A percentile compares a stretch with the other conserved stretches of the same genome.
Conservation (phyloP, 2,329 filamentous ascomycete species). For the Fusarium pseudoanthophilum region DNA sequence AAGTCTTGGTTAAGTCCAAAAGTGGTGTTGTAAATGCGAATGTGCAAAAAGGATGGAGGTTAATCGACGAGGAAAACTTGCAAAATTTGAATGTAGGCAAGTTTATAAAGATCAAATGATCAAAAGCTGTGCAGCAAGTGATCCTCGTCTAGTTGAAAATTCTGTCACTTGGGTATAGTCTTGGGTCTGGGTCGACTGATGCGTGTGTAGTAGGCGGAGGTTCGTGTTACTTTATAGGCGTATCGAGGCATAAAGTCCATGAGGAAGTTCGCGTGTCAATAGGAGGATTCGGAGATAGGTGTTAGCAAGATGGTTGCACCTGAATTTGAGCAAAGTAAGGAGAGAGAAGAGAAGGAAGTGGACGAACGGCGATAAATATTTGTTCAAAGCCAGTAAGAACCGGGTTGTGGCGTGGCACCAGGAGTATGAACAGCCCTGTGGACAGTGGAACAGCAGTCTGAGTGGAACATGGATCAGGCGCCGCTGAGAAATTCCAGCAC, state of each 20-base stretch:
- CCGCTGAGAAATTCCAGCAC: constrained; percentile 37
- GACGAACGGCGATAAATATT: constrained; percentile 36
- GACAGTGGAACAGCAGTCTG: constrained; percentile 17
- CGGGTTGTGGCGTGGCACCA: constrained; percentile 38
- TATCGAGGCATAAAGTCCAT: constrained; percentile 45
- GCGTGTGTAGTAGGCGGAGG: constrained; percentile 31
- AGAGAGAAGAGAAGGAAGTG: constrained; percentile 4
- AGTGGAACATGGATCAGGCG: constrained; percentile 17
- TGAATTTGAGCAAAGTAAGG: constrained; percentile 17
- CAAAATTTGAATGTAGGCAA: constrained; percentile 13
- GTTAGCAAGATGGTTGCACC: constrained; percentile 27
- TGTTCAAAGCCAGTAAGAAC: constrained; percentile 34
- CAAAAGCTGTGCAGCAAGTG: constrained; percentile 35
- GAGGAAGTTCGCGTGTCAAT: constrained; percentile 21
- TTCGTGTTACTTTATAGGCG: constrained; percentile 34
- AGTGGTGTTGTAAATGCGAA: neutral
- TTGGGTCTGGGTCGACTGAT: constrained; percentile 37
- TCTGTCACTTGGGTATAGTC: constrained; percentile 39
- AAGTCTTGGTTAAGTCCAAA: neutral
- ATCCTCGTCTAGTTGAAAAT: constrained; percentile 36
- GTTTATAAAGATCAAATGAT: constrained; percentile 14
- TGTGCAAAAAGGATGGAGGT: neutral
- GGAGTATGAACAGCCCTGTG: constrained; percentile 29
- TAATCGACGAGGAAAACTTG: constrained; percentile 43
- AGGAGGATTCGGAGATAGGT: constrained; percentile 23